Evolutionary conservation across 108 stramenopile genomes (phyloP), one percentile per base, ranked within the genome.

Genomic region (Asterionellopsis glacialis): DNA sequence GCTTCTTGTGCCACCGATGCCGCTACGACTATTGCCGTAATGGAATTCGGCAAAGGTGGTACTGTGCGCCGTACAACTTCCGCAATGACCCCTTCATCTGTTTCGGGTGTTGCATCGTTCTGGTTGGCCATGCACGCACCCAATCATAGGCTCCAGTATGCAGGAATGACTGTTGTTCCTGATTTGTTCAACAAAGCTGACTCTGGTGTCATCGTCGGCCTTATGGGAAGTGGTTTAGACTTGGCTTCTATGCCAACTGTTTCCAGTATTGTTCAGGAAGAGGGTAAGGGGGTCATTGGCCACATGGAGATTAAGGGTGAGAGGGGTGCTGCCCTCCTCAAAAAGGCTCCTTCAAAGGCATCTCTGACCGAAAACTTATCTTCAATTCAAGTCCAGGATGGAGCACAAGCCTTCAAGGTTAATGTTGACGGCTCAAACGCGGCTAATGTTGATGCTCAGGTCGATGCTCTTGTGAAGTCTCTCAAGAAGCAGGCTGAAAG

Each of bases 91-190:
- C 54, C 54, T 6, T 67, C 84, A 27, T 66, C 83, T n/a, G 84
- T 79, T 24, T 79, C 72, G 0, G 89, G 80, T 45, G 82, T 87
- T 11, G 70, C 69, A 15, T 86, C 86, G 41, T 86, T 93, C 50
- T 86, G 80, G 73, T 70, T 61, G 19, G 70, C 86, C 42, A 51
- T 87, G 64, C 90, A 92, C 74, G 45, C 41, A 38, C 40, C 53
- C 1, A 43, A 57, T 18, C 68, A 69, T 22, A 71, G 51, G n/a
- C 67, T 71, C 19, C 80, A 80, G 41, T 47, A 40, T 27, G 23
- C 63, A 40, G 86, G 86, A 15, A 89, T 90, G 88, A 62, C 84
- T 5, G 73, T 93, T 7, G 91, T 93, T 49, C 88, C 91, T n/a
- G 91, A 90, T 63, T 61, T 93, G 45, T 93, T 93, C 50, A 56